phyloP scores from a whole-genome alignment of 2,329 filamentous ascomycete genomes.

The Escovopsis weberi region DNA sequence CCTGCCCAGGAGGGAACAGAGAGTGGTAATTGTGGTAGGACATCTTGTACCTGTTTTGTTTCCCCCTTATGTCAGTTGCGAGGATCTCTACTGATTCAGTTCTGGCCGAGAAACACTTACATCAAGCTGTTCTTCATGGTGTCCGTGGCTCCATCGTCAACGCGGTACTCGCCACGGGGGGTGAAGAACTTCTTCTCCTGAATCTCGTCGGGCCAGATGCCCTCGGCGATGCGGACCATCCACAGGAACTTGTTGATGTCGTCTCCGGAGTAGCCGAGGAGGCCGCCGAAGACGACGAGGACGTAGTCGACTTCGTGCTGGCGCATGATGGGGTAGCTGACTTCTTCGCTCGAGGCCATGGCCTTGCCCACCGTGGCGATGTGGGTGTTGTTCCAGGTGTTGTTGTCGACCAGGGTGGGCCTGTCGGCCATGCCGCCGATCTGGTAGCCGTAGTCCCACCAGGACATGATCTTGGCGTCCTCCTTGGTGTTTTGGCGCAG shows the following conservation, averaged over 20 bases:
- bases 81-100: not conserved
- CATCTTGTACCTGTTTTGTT: conserved; percentile 83
- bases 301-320: conserved; percentile 99
- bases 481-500: conserved; percentile 90
- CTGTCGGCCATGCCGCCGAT: conserved; percentile 98
- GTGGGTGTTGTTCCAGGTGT: conserved; percentile 99
- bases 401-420: conserved; percentile 95
- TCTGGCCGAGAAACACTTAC: conserved; percentile 26
- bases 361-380: conserved; percentile 98
- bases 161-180: conserved; percentile 78
- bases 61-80: conserved; percentile 11
- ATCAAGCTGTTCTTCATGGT: conserved; percentile 99
- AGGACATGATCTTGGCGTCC: conserved; percentile 97
- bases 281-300: conserved; percentile 89
- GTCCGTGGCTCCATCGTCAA: conserved; percentile 84
- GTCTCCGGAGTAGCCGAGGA: conserved; percentile 93
- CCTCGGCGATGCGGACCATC: conserved; percentile 99
- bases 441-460: conserved; percentile 99
- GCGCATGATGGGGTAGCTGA: conserved; percentile 96
- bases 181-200: conserved; percentile 97
- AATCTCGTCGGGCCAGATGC: conserved; percentile 99
- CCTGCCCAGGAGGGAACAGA: conserved; percentile 85
- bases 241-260: conserved; percentile 99
- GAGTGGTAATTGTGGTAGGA: conserved; percentile 95
- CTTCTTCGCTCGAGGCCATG: conserved; percentile 94